A percentile compares a stretch with the other conserved stretches of the same genome.
Evolutionary conservation across 1,139 yeast genomes (phyloP).

Genomic region (Saccharomyces hybrid): DNA sequence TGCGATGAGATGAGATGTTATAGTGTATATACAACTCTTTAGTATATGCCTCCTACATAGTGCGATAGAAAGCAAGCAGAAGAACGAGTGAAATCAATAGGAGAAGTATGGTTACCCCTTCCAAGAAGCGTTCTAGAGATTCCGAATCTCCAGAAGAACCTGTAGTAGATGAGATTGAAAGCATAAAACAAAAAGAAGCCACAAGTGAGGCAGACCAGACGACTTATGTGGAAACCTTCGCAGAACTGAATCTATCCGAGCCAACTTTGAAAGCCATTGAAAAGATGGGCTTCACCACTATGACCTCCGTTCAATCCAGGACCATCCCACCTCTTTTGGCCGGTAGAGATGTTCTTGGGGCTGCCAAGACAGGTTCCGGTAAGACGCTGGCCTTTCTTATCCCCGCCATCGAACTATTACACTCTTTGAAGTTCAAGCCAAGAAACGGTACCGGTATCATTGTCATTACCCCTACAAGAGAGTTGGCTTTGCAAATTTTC

Average conservation of each 20-base stretch:
- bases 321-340: constrained; percentile 93
- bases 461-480: constrained; percentile 83
- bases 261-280: constrained; percentile 73
- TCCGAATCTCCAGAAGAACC: constrained; percentile 2
- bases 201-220: constrained; percentile 1
- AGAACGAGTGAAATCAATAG: not conserved
- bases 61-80: not conserved
- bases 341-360: constrained; percentile 92
- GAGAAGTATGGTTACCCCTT: constrained; percentile 2
- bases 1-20: constrained; percentile 5
- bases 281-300: constrained; percentile 78
- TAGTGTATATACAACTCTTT: not conserved
- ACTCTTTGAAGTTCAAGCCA: constrained; percentile 83
- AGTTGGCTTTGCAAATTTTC: constrained; percentile 89
- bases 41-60: not conserved
- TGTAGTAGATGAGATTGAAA: constrained; percentile 1
- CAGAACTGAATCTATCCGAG: constrained; percentile 63
- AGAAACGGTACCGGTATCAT: constrained; percentile 88
- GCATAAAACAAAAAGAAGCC: not conserved
- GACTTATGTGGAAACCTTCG: constrained; percentile 33
- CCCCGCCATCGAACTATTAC: constrained; percentile 89
- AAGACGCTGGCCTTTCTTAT: constrained; percentile 90
- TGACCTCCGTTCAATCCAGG: constrained; percentile 91
- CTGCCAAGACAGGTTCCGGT: constrained; percentile 98
- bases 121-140: constrained; percentile 16